A percentile compares a stretch with the other conserved stretches of the same genome.
Conservation (phyloP, 495 filamentous ascomycete species). For the Aspergillus bridgeri region DNA sequence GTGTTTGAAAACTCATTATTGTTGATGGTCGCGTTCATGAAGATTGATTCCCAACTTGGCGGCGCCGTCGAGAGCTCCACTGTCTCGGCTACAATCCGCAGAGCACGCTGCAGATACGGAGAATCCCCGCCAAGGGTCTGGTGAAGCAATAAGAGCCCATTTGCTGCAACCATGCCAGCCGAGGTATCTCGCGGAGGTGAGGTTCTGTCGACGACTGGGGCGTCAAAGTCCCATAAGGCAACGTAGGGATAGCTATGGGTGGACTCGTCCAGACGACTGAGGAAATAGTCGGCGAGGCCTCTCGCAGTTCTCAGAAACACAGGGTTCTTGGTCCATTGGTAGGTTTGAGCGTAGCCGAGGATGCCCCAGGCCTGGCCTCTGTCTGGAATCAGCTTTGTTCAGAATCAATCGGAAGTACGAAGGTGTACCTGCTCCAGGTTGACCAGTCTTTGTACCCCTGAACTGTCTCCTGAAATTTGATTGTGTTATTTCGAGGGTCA, state of each 20-base stretch:
- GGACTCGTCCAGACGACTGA: conserved; percentile 22
- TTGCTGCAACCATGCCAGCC: conserved; percentile 38
- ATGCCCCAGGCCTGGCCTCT: conserved; percentile 48
- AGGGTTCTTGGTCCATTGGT: conserved; percentile 37
- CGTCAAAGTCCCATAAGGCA: conserved; percentile 39
- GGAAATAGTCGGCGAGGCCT: conserved; percentile 35
- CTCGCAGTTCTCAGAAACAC: conserved; percentile 33
- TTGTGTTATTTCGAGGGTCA: conserved; percentile 24
- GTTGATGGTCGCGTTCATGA: conserved; percentile 37
- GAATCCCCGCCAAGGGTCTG: conserved; percentile 14
- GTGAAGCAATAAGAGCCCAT: conserved; percentile 38
- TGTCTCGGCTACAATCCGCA: conserved; percentile 34
- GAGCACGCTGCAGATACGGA: conserved; percentile 28
- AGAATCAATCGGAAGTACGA: not conserved
- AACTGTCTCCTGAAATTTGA: conserved; percentile 33
- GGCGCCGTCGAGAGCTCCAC: conserved; percentile 22
- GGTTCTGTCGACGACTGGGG: conserved; percentile 24
- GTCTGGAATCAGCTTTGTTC: not conserved
- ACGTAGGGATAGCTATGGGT: conserved; percentile 19
- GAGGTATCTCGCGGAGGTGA: conserved; percentile 30
- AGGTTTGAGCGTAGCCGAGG: conserved; percentile 44
- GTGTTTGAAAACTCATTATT: conserved; percentile 28
- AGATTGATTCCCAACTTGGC: conserved; percentile 17
- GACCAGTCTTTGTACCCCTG: conserved; percentile 41
- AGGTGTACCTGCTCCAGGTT: conserved; percentile 27